A percentile compares a stretch with the other conserved stretches of the same genome.
These are phyloP conservation scores for Ogataea allantospora DNA, from an alignment of 805 yeast genomes.

Conservation along the genomic window DNA sequence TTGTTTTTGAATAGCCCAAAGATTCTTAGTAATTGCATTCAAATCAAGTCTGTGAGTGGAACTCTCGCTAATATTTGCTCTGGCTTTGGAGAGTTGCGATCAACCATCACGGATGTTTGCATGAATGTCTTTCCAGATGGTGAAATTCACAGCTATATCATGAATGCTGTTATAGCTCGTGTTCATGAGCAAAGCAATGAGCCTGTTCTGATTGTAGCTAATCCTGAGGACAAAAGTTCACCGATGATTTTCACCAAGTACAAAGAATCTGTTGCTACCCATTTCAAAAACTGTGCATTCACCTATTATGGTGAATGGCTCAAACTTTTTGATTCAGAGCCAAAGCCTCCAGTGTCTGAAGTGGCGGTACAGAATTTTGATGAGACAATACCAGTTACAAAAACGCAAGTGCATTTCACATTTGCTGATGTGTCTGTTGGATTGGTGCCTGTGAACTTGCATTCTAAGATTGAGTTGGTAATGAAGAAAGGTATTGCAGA, in stretches of 20 bases:
- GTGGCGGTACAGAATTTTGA: background rate
- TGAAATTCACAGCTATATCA: constrained; percentile 13
- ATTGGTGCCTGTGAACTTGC: constrained; percentile 58
- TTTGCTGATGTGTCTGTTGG: constrained; percentile 59
- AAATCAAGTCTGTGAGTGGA: constrained; percentile 16
- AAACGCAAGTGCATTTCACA: constrained; percentile 27
- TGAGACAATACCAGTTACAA: constrained; percentile 1
- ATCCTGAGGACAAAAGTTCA: constrained; percentile 31
- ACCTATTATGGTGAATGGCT: constrained; percentile 66
- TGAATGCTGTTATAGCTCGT: constrained; percentile 14
- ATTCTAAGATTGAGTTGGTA: constrained; percentile 51
- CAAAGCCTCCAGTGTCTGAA: background rate
- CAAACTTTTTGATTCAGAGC: constrained; percentile 35
- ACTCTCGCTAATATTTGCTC: constrained; percentile 23
- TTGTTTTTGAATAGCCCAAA: constrained; percentile 22
- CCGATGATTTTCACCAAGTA: constrained; percentile 43
- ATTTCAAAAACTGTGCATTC: constrained; percentile 45
- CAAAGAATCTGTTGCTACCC: constrained; percentile 39
- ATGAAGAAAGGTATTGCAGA: constrained; percentile 56
- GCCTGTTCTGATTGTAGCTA: constrained; percentile 33
- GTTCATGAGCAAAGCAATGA: constrained; percentile 21
- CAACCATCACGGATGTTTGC: constrained; percentile 18
- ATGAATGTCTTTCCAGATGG: constrained; percentile 19
- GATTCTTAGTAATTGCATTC: constrained; percentile 13
- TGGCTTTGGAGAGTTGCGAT: constrained; percentile 35